Base-by-base conservation (phyloP, 805 yeast genomes). In the Wickerhamiella nectarea region DNA sequence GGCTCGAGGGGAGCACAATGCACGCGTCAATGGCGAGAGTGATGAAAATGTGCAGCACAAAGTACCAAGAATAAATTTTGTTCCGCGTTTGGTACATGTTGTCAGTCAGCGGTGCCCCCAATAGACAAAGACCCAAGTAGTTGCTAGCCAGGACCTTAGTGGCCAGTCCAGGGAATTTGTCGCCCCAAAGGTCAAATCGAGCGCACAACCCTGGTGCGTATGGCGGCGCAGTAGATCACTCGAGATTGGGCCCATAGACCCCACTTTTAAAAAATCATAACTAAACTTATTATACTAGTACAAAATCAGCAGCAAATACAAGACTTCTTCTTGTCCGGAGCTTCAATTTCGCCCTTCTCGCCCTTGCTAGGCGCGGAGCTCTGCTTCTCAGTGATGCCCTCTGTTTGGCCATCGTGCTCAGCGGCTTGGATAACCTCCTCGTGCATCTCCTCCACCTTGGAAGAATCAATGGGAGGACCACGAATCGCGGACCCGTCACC, bases 11-110 rank as follows among this genome's bases (percentile, higher is more conserved):
- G 14, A 86, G 60, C 3, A 79, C 78, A 39, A 83, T 70, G 2
- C 80, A 67, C 10, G 86, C 72, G 58, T 87, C 97, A 43, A 89
- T 71, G 34, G 81, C 59, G 2, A 83, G 47, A 0, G 95, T 80
- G 54, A 84, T 74, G 11, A 87, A 80, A 17, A 82, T 71, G 55
- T 87, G 96, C 6, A 80, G 43, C 2, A 79, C 48, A 52, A 58
- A 61, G 47, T 59, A 61, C 12, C 44, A 49, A 3, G 54, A 50
- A 44, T 61, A 61, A 47, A 58, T 41, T 29, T 12, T 24, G 38
- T 56, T 59, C 14, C 34, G 41, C n/a, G 9, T 36, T n/a, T n/a
- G n/a, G n/a, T n/a, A n/a, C n/a, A n/a, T n/a, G n/a, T n/a, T n/a
- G n/a, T n/a, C n/a, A n/a, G n/a, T n/a, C n/a, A n/a, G n/a, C n/a